Evolutionary conservation across 352 stramenopile species (phyloP), one percentile per base, ranked within the genome.

Genomic region (Phytophthora brassicae): DNA sequence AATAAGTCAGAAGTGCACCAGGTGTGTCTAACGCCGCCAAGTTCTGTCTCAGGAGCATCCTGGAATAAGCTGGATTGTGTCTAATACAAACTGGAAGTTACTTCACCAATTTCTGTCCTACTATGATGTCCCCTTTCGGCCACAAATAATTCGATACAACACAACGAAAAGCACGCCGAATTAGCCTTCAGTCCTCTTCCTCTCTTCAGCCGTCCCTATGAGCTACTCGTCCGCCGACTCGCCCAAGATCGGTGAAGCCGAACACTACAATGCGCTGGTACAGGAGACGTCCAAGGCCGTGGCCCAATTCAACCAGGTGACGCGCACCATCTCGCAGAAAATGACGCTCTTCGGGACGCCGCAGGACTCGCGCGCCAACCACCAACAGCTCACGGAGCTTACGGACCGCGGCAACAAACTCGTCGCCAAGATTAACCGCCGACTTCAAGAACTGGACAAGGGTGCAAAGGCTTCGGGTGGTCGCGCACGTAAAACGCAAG

Each of bases 201-300:
- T 60, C 17, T n/a, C 19, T n/a, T 52, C n/a, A 4, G 16, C 20
- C 12, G 23, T 19, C 29, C 20, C n/a, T 22, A 69, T 72, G 59
- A 81, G 68, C 66, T 89, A 89, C 68, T 69, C 68, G 60, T 72
- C 75, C 45, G 70, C 68, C 2, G 66, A 84, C 45, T 86, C 79
- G 35, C 79, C 79, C 43, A 80, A 77, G 45, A 45, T 57, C 26
- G 74, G 76, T 42, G 73, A 84, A 56, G 60, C 51, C 43, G 75
- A 83, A 57, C 76, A 80, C 51, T 85, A 86, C 64, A 75, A 75
- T 45, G 67, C 55, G 38, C 66, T 86, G 20, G 66, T 86, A 38
- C 58, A 76, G 58, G 79, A 89, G 67, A 84, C 78, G 59, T 81
- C 75, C 55, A 77, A 84, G 60, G 70, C 74, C n/a, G 74, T 89